Conservation (phyloP, 75 land plant genomes). For the Sequoiadendron giganteum region DNA sequence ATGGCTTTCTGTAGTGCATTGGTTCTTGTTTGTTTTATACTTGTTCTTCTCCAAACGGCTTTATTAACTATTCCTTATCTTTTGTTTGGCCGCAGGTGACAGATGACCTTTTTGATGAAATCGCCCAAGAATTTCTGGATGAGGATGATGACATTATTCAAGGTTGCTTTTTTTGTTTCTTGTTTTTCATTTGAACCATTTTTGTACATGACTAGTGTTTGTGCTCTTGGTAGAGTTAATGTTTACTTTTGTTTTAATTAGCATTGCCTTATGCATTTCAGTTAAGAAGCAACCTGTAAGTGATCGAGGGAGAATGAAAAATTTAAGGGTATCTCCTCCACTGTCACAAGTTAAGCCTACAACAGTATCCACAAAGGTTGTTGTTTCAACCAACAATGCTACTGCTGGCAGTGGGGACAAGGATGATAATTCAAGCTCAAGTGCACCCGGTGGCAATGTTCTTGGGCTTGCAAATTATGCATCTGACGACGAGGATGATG, state of each 20-base stretch:
- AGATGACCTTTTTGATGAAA: conserved; percentile 93
- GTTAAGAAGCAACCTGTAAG: conserved; percentile 11
- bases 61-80: neutral
- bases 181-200: neutral
- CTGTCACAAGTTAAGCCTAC: conserved; percentile 27
- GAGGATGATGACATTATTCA: conserved; percentile 62
- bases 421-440: conserved; percentile 43
- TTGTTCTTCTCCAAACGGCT: neutral
- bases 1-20: neutral
- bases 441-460: conserved; percentile 55
- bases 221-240: neutral
- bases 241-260: neutral
- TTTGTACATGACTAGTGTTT: neutral
- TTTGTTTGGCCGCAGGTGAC: conserved; percentile 70
- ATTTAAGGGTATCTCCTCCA: conserved; percentile 23
- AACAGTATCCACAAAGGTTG: conserved; percentile 50
- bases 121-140: conserved; percentile 88
- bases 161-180: conserved; percentile 33
- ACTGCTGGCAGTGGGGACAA: conserved; percentile 22
- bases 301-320: conserved; percentile 14
- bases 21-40: neutral
- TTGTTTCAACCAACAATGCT: conserved; percentile 40
- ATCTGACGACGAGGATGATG: conserved; percentile 78
- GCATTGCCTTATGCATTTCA: neutral
- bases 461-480: conserved; percentile 93